Evolutionary conservation across 2,329 filamentous ascomycete species (phyloP), one percentile per base, ranked within the genome.

Genomic region (Fusarium buxicola): DNA sequence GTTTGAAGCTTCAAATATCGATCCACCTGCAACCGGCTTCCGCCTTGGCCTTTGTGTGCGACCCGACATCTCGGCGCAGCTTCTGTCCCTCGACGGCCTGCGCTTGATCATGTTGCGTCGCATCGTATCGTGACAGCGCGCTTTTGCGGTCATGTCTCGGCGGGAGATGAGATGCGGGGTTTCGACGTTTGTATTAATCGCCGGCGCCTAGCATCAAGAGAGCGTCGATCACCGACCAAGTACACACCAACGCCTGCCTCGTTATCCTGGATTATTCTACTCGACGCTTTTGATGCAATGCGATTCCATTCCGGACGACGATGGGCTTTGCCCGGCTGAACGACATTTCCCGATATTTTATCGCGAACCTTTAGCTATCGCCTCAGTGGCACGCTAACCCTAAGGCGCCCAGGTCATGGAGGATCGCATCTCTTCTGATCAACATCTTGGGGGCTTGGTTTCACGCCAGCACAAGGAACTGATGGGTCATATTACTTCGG

Each of bases 21-120:
- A 32, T 44, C 25, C 54, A 40, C 38, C 36, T 47, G 27, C 32
- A 49, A 52, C 39, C 21, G 34, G 32, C 51, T 43, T 34, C 63
- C 52, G 44, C 28, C 41, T 40, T 53, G 44, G 25, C 39, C 34
- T 60, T 58, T 60, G 62, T 69, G 69, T 71, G 60, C 66, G 62
- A 71, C 69, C 62, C 60, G 68, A 65, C 16, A 47, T 43, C 30
- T 35, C 58, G 62, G 57, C 49, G 45, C 47, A 53, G 44, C 35
- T 15, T 35, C 59, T 52, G 47, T 30, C 10, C 12, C 15, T 24
- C 28, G 55, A 67, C 43, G 51, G 50, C 15, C 43, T 36, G 38
- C 35, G 13, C 27, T 38, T 28, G 32, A 60, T 44, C 34, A 58
- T 44, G 34, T 18, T 18, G 18, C 53, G 32, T 55, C 50, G 36